phyloP scores from a whole-genome alignment of 768 basidiomycete species.

The Mycena haematopus region DNA sequence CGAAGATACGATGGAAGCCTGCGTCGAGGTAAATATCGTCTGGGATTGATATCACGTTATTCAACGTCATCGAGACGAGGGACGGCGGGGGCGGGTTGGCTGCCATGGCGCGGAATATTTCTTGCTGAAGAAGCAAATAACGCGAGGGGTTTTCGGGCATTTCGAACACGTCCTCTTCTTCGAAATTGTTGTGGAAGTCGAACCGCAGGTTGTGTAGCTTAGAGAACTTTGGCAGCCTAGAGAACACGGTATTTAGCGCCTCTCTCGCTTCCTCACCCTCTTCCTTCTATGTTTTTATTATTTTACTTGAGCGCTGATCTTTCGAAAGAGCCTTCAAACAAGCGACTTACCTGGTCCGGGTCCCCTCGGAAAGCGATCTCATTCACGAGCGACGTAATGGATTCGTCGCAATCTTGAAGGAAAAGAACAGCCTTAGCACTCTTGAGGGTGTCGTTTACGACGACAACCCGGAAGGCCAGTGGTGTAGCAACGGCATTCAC shows the following conservation, averaged over 20 bases:
- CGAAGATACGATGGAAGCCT: conserved; percentile 9
- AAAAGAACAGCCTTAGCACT: background rate
- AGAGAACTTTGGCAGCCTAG: background rate
- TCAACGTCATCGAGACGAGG: conserved; percentile 5
- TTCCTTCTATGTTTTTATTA: background rate
- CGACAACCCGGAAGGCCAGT: background rate
- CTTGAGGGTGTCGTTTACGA: conserved; percentile 5
- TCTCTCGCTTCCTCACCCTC: background rate
- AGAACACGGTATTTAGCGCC: background rate
- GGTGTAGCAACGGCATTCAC: conserved; percentile 1
- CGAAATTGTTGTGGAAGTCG: background rate
- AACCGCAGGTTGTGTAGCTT: background rate
- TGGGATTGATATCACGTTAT: conserved; percentile 14
- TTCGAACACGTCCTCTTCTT: conserved; percentile 3
- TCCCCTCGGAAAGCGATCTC: conserved; percentile 15
- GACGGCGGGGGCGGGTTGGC: background rate
- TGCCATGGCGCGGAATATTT: conserved; percentile 4
- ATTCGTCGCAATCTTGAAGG: conserved; percentile 13
- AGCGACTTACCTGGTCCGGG: background rate
- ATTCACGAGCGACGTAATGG: background rate
- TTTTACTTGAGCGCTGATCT: background rate
- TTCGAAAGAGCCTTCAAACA: too few species aligned
- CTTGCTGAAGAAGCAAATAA: conserved; percentile 1
- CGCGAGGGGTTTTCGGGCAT: background rate
- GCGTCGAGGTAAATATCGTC: conserved; percentile 1